A percentile compares a stretch with the other conserved stretches of the same genome.
Evolutionary conservation across 2,329 filamentous ascomycete species (phyloP).

Genomic region (Biscogniauxia sp.): DNA sequence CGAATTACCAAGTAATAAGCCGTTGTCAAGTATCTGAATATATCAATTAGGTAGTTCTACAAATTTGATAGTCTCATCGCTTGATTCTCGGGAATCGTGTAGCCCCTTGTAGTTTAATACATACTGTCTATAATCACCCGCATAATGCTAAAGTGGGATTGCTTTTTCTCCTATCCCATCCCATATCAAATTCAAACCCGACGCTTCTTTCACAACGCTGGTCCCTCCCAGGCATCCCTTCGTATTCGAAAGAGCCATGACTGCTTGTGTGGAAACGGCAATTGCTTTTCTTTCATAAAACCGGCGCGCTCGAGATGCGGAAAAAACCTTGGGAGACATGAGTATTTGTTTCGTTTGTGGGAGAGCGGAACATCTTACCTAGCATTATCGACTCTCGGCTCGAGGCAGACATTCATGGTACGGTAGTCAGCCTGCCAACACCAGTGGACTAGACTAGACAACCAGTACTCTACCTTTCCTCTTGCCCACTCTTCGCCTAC

Average conservation of each 20-base stretch:
- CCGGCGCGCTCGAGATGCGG: conserved; percentile 69
- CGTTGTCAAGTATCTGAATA: no score
- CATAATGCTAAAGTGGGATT: background rate
- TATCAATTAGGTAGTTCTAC: no score
- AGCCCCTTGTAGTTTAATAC: background rate
- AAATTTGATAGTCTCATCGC: background rate
- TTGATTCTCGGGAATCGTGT: background rate
- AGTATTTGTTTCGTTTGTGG: background rate
- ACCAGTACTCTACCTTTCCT: conserved; percentile 77
- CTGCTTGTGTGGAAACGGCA: conserved; percentile 90
- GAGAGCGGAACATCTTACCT: conserved; percentile 58
- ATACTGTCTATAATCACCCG: background rate
- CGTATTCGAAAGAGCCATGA: conserved; percentile 79
- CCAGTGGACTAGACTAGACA: conserved; percentile 85
- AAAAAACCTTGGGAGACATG: conserved; percentile 53
- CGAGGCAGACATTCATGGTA: conserved; percentile 79
- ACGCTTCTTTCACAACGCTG: conserved; percentile 42
- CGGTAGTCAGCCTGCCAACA: conserved; percentile 74
- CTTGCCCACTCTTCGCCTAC: conserved; percentile 91
- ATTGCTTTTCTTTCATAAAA: conserved; percentile 83
- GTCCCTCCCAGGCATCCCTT: conserved; percentile 76
- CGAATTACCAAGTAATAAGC: no score
- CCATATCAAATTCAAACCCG: background rate
- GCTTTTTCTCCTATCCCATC: background rate
- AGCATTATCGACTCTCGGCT: conserved; percentile 86